A percentile compares a stretch with the other conserved stretches of the same genome.
phyloP scores from a whole-genome alignment of 1,139 yeast genomes.

The Zygosaccharomyces sapae region DNA sequence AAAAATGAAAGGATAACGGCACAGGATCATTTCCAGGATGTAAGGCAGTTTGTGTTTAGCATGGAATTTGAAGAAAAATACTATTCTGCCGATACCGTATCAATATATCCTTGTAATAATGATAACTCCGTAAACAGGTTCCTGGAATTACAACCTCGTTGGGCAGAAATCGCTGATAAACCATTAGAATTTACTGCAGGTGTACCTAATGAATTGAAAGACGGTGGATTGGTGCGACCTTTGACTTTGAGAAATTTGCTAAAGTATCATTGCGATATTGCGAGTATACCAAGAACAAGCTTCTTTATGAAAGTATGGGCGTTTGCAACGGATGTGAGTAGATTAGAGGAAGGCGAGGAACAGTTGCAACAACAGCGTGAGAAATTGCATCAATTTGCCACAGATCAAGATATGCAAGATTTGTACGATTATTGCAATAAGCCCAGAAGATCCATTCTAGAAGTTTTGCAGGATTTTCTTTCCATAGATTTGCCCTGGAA shows the following conservation, averaged over 20 bases:
- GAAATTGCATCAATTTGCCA: conserved; percentile 71
- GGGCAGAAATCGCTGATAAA: conserved; percentile 65
- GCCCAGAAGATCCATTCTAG: conserved; percentile 83
- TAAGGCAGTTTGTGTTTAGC: conserved; percentile 56
- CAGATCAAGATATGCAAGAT: conserved; percentile 70
- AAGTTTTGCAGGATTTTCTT: conserved; percentile 75
- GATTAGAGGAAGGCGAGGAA: conserved; percentile 30
- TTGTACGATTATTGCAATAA: conserved; percentile 84
- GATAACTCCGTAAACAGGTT: conserved; percentile 59
- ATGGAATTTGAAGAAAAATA: conserved; percentile 37
- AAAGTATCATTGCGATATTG: conserved; percentile 75
- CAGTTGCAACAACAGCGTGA: conserved; percentile 59
- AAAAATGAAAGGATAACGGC: conserved; percentile 60
- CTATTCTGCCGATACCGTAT: conserved; percentile 76
- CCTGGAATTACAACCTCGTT: conserved; percentile 60
- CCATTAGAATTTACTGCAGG: conserved; percentile 29
- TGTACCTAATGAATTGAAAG: conserved; percentile 36
- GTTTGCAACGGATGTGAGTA: conserved; percentile 52
- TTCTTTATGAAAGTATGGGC: conserved; percentile 70
- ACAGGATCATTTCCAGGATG: conserved; percentile 82
- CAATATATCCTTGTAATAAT: conserved; percentile 72
- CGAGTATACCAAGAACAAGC: conserved; percentile 76
- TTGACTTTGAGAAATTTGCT: conserved; percentile 68
- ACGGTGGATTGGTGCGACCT: conserved; percentile 58
- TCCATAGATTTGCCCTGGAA: conserved; percentile 69